Evolutionary conservation across 148 eudicot genomes (phyloP).

Genomic region (Chenopodium quinoa): DNA sequence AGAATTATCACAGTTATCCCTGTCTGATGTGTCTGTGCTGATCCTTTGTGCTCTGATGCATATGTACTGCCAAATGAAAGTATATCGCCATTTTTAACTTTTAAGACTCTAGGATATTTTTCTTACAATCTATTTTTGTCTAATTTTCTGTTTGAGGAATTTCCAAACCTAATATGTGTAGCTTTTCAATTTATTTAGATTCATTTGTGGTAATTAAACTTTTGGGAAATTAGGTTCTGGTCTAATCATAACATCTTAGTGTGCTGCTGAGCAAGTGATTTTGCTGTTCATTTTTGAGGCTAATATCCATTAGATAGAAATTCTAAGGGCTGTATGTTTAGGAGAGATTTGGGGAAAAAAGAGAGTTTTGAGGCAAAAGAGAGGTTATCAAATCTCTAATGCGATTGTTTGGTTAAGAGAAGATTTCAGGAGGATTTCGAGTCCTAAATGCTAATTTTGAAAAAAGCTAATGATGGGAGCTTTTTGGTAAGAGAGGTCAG

Average conservation of each 20-base stretch:
- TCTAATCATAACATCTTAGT: neutral
- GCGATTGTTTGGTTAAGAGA: too few species aligned
- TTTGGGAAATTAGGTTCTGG: neutral
- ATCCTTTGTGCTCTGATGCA: constrained; percentile 1
- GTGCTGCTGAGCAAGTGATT: neutral
- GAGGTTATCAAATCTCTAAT: too few species aligned
- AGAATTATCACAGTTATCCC: constrained; percentile 1
- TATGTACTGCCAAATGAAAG: neutral
- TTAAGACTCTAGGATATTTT: neutral
- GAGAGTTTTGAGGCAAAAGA: too few species aligned
- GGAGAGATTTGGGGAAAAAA: too few species aligned
- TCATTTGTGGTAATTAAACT: neutral
- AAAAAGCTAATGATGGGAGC: too few species aligned
- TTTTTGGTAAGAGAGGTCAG: too few species aligned
- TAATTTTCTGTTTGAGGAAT: neutral
- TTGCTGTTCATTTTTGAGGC: neutral
- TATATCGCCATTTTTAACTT: neutral
- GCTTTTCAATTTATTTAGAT: neutral
- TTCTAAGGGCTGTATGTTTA: too few species aligned
- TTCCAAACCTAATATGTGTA: neutral
- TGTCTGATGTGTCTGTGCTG: constrained; percentile 16
- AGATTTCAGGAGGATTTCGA: too few species aligned
- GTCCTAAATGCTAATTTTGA: too few species aligned
- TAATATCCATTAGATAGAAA: neutral
- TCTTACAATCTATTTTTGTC: neutral